Evolutionary conservation across 2,329 filamentous ascomycete genomes (phyloP).

Genomic region (Biscogniauxia sp.): DNA sequence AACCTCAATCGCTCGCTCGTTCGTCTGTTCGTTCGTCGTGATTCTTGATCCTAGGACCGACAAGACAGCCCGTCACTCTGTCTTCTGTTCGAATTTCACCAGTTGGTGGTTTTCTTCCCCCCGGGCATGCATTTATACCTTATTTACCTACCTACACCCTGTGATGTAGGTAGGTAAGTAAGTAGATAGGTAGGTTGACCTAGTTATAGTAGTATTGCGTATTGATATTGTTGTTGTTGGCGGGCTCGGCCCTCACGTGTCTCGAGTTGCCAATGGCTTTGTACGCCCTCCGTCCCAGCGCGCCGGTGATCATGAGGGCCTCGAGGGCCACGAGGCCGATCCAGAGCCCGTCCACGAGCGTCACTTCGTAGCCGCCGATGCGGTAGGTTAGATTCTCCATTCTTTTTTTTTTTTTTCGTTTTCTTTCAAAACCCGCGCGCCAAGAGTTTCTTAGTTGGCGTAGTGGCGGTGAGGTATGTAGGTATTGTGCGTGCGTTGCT

Average conservation of each 20-base stretch:
- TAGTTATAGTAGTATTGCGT: too few species aligned
- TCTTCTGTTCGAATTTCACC: too few species aligned
- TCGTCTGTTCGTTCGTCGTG: too few species aligned
- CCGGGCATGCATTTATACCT: too few species aligned
- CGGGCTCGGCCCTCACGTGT: not conserved
- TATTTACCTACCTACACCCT: too few species aligned
- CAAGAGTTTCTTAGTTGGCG: slow-evolving; percentile 26
- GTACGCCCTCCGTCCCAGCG: slow-evolving; percentile 24
- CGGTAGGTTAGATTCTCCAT: slow-evolving; percentile 11
- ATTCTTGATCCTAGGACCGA: too few species aligned
- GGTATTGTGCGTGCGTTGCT: not conserved
- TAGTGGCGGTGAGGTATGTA: slow-evolving; percentile 2
- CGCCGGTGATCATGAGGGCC: slow-evolving; percentile 42
- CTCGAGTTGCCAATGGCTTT: slow-evolving; percentile 8
- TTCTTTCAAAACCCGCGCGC: slow-evolving; percentile 23
- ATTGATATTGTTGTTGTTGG: too few species aligned
- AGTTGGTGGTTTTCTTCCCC: too few species aligned
- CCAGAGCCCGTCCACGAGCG: slow-evolving; percentile 46
- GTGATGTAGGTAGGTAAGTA: too few species aligned
- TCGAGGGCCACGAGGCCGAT: slow-evolving; percentile 46
- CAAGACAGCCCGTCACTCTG: too few species aligned
- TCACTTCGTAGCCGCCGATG: slow-evolving; percentile 34
- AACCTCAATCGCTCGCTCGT: too few species aligned
- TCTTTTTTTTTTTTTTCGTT: not conserved
- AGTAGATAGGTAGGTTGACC: too few species aligned